Conservation (phyloP, 2,329 filamentous ascomycete genomes). For the Neopestalotiopsis clavispora region DNA sequence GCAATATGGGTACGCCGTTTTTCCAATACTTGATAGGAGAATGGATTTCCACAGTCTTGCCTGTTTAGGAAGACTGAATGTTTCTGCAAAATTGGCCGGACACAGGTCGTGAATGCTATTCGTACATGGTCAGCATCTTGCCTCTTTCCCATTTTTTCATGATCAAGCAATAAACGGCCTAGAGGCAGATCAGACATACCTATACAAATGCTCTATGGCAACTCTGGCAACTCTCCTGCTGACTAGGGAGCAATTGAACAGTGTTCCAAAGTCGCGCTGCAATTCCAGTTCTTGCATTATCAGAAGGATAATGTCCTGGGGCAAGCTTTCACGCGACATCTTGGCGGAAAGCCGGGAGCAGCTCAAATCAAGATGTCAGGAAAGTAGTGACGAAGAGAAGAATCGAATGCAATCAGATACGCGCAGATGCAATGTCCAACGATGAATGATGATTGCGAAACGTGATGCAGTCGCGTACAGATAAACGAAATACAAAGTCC, state of each 20-base stretch:
- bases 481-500: neutral
- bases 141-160: neutral
- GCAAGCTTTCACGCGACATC: constrained; percentile 40
- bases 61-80: constrained; percentile 52
- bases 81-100: constrained; percentile 47
- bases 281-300: constrained; percentile 63
- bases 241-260: constrained; percentile 63
- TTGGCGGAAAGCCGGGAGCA: neutral
- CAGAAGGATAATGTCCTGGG: constrained; percentile 64
- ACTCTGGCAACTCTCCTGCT: constrained; percentile 61
- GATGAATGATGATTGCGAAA: constrained; percentile 3
- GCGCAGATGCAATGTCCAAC: constrained; percentile 1
- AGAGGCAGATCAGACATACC: constrained; percentile 44
- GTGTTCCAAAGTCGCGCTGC: constrained; percentile 60
- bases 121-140: constrained; percentile 24
- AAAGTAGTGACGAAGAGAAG: neutral
- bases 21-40: constrained; percentile 65
- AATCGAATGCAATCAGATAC: neutral
- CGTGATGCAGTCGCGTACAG: neutral
- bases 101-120: constrained; percentile 52
- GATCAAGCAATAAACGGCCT: neutral
- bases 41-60: constrained; percentile 72
- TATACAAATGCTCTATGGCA: constrained; percentile 67
- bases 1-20: constrained; percentile 71
- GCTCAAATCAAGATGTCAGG: neutral